phyloP scores from a whole-genome alignment of 805 yeast genomes.

The Nadsonia fulvescens region DNA sequence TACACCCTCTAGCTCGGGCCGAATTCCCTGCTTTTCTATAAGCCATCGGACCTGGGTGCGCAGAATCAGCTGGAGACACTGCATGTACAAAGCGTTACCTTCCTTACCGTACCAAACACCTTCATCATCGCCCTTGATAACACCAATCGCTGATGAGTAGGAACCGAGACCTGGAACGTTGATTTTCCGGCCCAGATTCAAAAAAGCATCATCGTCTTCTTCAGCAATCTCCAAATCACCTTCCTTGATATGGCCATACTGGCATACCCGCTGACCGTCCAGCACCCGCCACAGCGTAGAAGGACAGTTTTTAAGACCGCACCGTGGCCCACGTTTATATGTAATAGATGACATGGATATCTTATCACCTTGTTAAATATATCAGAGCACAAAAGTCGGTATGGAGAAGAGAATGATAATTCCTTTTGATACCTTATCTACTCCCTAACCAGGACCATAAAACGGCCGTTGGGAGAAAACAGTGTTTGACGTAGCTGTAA shows the following conservation, averaged over 20 bases:
- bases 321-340: conserved; percentile 76
- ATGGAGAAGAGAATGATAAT: too few species aligned
- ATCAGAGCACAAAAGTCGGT: too few species aligned
- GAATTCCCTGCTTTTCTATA: conserved; percentile 16
- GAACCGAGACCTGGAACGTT: conserved; percentile 29
- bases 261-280: conserved; percentile 73
- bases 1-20: conserved; percentile 10
- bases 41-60: conserved; percentile 29
- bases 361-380: too few species aligned
- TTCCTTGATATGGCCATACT: conserved; percentile 75
- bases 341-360: too few species aligned
- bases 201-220: conserved; percentile 49
- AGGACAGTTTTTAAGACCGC: conserved; percentile 83
- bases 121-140: conserved; percentile 6
- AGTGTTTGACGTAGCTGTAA: too few species aligned
- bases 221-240: conserved; percentile 66
- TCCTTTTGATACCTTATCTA: too few species aligned
- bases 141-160: too few species aligned
- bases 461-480: too few species aligned
- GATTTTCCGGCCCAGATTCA: too few species aligned
- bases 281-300: conserved; percentile 53
- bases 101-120: conserved; percentile 28
- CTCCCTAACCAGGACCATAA: too few species aligned
- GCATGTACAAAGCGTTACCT: conserved; percentile 27
- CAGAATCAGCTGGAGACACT: conserved; percentile 33